Conservation (phyloP, 805 yeast species). For the Nakazawaea ambrosiae region DNA sequence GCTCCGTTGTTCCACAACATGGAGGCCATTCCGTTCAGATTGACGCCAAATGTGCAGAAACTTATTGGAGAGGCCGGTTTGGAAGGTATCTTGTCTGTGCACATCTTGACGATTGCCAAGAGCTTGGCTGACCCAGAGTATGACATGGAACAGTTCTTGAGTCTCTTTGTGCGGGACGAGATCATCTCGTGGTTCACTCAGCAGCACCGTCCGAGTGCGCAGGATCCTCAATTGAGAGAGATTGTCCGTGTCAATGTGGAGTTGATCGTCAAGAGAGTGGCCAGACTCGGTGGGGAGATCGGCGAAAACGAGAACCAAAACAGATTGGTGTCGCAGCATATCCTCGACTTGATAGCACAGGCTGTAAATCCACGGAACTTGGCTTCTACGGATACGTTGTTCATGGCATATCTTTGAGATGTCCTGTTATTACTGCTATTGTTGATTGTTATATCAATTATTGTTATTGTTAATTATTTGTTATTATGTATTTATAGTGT, state of each 20-base stretch:
- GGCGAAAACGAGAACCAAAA: conserved; percentile 43
- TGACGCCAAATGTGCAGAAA: conserved; percentile 92
- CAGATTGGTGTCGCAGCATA: conserved; percentile 80
- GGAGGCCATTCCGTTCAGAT: conserved; percentile 92
- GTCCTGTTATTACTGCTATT: background rate
- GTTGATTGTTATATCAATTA: background rate
- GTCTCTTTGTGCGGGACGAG: conserved; percentile 95
- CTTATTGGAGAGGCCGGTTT: conserved; percentile 90
- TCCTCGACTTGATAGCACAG: conserved; percentile 82
- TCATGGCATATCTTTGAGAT: conserved; percentile 90
- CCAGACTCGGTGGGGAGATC: conserved; percentile 55
- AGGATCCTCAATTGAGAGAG: conserved; percentile 77
- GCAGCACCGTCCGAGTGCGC: conserved; percentile 75
- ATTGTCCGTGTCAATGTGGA: conserved; percentile 87
- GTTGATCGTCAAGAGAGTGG: conserved; percentile 68
- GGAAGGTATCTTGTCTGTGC: conserved; percentile 86
- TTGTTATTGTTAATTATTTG: background rate
- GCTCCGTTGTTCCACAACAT: conserved; percentile 85
- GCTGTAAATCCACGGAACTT: conserved; percentile 93
- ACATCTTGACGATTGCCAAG: conserved; percentile 77
- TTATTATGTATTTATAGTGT: background rate
- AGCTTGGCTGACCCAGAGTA: conserved; percentile 88
- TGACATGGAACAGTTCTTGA: conserved; percentile 83
- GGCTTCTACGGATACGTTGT: conserved; percentile 84
- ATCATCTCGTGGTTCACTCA: conserved; percentile 91